Base-by-base conservation (phyloP, 192 early-diverging fungal genomes). In the Backusella mclennaniae region DNA sequence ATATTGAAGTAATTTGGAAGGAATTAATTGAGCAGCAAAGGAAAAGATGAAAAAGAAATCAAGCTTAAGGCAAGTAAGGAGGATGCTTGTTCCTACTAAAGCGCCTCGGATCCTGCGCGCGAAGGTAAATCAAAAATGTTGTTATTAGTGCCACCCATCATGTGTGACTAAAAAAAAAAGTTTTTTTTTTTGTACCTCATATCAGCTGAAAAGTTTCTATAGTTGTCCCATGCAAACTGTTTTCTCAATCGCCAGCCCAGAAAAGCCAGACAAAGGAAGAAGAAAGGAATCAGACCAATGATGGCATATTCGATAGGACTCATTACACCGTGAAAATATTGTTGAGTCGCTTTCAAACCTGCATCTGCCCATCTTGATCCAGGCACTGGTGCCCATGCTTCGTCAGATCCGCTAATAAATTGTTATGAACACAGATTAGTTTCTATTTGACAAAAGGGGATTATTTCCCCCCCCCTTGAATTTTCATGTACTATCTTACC, bases 201-300 rank as follows among this genome's bases (percentile, higher is more conserved):
- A 74, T 86, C 85, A 15, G 81, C 85, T 15, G 83, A 83, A 59
- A 84, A 86, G 15, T 71, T 79, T 41, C 77, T 74, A 73, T 86
- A 86, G 67, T 83, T 84, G 33, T 86, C 82, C 85, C 85, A 86
- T 17, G 81, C 85, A 75, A 86, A 84, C 14, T 78, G 71, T 39
- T 75, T 84, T n/a, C 70, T 66, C 14, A 86, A 69, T 69, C 76
- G 69, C 67, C 73, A 81, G 6, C 74, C 68, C 15, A 84, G 74
- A 35, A 36, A 75, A 4, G 77, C 49, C 14, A 86, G 66, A 19
- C 68, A 38, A 14, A 77, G n/a, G 14, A 80, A 84, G 31, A 79
- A 86, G 4, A 31, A 19, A 6, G 81, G 69, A 31, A 86, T 82
- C 23, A 86, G n/a, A 7, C 59, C 83, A 71, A 86, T 84, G 14